Evolutionary conservation across 495 filamentous ascomycete species (phyloP).

Genomic region (Penicillium manginii): DNA sequence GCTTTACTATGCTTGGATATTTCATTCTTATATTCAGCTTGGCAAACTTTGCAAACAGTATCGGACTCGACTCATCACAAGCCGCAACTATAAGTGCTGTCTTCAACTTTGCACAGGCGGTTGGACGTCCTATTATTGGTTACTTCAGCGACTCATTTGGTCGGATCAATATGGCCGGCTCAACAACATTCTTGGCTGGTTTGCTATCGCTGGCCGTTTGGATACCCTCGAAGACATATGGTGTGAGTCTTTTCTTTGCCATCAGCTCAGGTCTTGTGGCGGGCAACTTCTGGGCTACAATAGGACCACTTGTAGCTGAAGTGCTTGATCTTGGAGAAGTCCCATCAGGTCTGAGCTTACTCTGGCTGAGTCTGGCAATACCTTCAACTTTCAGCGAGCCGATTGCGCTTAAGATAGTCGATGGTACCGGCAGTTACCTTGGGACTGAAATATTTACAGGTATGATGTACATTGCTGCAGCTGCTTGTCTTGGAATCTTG

Average conservation of each 20-base stretch:
- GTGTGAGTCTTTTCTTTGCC: conserved; percentile 65
- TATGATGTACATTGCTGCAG: no score
- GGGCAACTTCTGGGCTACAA: conserved; percentile 33
- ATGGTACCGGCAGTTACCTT: no score
- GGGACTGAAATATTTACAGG: no score
- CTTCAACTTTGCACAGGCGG: conserved; percentile 65
- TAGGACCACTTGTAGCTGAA: conserved; percentile 37
- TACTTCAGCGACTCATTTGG: conserved; percentile 66
- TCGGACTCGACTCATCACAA: conserved; percentile 64
- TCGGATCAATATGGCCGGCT: conserved; percentile 62
- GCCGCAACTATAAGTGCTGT: conserved; percentile 65
- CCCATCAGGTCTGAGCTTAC: conserved; percentile 61
- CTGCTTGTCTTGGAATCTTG: no score
- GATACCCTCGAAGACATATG: conserved; percentile 62
- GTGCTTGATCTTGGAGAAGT: conserved; percentile 65
- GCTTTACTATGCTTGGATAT: conserved; percentile 56
- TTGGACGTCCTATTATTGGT: conserved; percentile 71
- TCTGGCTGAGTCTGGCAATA: conserved; percentile 66
- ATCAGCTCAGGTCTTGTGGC: conserved; percentile 64
- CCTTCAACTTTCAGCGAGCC: conserved; percentile 66
- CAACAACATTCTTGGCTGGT: conserved; percentile 61
- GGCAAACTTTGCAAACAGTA: conserved; percentile 41
- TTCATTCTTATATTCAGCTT: conserved; percentile 35
- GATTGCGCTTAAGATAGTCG: conserved; percentile 63
- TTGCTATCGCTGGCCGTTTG: conserved; percentile 67